These are phyloP conservation scores for Globisporangium recalcitrans DNA, from an alignment of 352 stramenopile species.

Conservation along the genomic window DNA sequence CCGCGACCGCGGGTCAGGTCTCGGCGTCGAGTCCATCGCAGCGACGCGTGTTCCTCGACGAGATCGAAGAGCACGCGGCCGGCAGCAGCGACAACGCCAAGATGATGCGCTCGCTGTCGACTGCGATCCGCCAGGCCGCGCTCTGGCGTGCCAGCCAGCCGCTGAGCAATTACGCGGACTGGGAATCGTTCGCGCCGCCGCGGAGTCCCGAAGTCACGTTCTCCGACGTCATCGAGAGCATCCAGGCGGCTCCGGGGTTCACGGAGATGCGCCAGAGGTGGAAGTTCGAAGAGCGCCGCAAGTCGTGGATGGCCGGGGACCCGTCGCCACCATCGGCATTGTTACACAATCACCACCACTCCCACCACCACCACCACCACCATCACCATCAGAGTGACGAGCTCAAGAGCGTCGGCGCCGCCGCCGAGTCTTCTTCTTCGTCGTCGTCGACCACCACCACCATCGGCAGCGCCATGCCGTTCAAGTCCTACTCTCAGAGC, in stretches of 20 bases:
- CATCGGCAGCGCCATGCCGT: conserved; percentile 17
- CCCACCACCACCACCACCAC: background rate
- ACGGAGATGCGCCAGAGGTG: conserved; percentile 40
- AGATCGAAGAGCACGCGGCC: conserved; percentile 66
- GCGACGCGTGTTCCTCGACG: conserved; percentile 48
- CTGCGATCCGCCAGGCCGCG: conserved; percentile 69
- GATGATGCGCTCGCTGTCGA: conserved; percentile 69
- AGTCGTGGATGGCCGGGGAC: conserved; percentile 74
- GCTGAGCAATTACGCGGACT: conserved; percentile 61
- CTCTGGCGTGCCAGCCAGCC: conserved; percentile 76
- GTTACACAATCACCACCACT: too few species aligned
- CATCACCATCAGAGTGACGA: conserved; percentile 16
- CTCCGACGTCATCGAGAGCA: conserved; percentile 68
- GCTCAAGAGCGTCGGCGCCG: conserved; percentile 4
- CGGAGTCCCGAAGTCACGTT: conserved; percentile 64
- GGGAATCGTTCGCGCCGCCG: conserved; percentile 52
- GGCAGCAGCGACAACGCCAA: conserved; percentile 54
- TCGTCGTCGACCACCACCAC: conserved; percentile 10
- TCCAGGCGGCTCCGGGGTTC: conserved; percentile 41
- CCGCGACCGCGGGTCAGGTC: conserved; percentile 14
- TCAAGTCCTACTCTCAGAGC: conserved; percentile 35
- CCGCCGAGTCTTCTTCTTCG: background rate
- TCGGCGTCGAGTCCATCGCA: conserved; percentile 13
- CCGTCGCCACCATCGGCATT: conserved; percentile 15
- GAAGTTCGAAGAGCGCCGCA: conserved; percentile 56